phyloP scores from a whole-genome alignment of 2,329 filamentous ascomycete genomes.

The Alternaria dauci region DNA sequence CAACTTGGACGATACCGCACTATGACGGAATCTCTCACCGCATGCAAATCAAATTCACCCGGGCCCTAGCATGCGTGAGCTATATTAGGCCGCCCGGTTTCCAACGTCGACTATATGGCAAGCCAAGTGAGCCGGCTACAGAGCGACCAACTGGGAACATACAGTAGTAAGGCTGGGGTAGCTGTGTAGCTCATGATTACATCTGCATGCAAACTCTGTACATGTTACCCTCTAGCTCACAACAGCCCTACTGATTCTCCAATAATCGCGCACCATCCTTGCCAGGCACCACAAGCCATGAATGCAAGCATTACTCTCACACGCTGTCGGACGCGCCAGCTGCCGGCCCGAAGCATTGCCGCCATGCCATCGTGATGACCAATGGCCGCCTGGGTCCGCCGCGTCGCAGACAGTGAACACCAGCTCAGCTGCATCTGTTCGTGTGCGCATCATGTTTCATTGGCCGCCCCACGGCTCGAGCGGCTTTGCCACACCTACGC shows the following conservation, averaged over 20 bases:
- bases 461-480: slow-evolving; percentile 14
- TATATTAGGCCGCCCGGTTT: slow-evolving; percentile 39
- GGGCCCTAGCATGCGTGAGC: slow-evolving; percentile 21
- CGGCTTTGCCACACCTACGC: slow-evolving; percentile 23
- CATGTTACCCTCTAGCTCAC: slow-evolving; percentile 7
- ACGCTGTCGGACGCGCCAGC: not conserved
- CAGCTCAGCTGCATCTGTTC: not conserved
- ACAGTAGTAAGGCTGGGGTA: slow-evolving; percentile 3
- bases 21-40: slow-evolving; percentile 29
- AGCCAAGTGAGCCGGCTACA: slow-evolving; percentile 25
- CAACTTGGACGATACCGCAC: slow-evolving; percentile 17
- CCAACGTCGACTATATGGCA: slow-evolving; percentile 21
- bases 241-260: not conserved
- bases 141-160: slow-evolving; percentile 14
- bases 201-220: slow-evolving; percentile 14
- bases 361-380: not conserved
- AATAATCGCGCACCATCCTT: not conserved
- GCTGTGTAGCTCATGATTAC: slow-evolving; percentile 18
- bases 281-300: not conserved
- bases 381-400: not conserved
- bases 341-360: not conserved
- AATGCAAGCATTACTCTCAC: not conserved
- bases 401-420: slow-evolving; percentile 2
- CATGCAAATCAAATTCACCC: slow-evolving; percentile 14
- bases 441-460: slow-evolving; percentile 13